These are phyloP conservation scores for Blastomyces parvus DNA, from an alignment of 2,329 filamentous ascomycete genomes.

Conservation along the genomic window DNA sequence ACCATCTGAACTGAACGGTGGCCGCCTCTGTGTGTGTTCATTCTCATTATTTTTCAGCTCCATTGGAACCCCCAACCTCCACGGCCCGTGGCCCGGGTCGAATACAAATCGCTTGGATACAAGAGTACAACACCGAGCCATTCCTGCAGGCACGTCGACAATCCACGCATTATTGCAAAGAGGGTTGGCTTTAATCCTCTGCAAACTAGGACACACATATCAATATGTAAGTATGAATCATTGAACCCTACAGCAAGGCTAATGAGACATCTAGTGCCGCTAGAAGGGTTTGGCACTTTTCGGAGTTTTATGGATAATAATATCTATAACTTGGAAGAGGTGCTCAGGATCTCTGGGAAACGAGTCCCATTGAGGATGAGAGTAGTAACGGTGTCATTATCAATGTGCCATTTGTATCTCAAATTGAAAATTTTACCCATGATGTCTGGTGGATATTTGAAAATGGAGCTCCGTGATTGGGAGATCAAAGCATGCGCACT, in stretches of 20 bases:
- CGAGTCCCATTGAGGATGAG: neutral
- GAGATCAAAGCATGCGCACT: neutral
- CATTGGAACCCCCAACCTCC: no score
- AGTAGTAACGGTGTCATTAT: neutral
- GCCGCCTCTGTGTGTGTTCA: neutral
- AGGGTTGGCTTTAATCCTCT: neutral
- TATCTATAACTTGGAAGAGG: neutral
- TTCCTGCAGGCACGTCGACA: neutral
- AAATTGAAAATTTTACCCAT: neutral
- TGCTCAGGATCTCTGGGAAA: neutral
- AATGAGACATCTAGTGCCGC: neutral
- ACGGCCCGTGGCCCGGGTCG: neutral
- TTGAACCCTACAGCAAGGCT: neutral
- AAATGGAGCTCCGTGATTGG: neutral
- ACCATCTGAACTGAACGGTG: no score
- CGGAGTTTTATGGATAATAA: neutral
- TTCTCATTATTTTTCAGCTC: neutral
- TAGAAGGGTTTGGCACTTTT: neutral
- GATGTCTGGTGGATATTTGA: neutral
- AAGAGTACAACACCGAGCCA: neutral
- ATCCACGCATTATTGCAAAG: neutral
- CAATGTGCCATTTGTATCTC: neutral
- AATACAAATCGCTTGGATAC: neutral
- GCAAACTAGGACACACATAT: neutral
- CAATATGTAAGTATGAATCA: neutral